Evolutionary conservation across 768 basidiomycete genomes (phyloP).

Genomic region (Baorangia bicolor): DNA sequence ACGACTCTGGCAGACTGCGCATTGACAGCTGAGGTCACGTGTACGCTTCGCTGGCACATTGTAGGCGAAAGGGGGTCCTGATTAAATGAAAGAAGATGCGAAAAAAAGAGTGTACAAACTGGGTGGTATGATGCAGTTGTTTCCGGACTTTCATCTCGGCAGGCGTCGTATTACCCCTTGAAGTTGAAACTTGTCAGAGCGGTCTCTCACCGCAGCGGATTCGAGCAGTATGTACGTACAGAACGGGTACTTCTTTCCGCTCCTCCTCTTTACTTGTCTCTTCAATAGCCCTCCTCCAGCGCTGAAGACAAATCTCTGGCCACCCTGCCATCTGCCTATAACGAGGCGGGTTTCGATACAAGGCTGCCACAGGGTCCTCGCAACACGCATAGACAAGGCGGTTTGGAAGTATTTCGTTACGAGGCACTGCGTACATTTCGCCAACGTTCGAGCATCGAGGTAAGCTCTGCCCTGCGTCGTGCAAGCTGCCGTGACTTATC

Average conservation of each 20-base stretch:
- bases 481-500: constrained; percentile 17
- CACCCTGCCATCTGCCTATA: constrained; percentile 4
- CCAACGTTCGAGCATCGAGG: background rate
- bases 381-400: constrained; percentile 20
- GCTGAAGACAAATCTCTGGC: background rate
- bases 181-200: constrained; percentile 20
- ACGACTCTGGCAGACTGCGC: background rate
- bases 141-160: constrained; percentile 7
- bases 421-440: constrained; percentile 3
- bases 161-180: background rate
- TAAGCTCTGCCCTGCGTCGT: constrained; percentile 7
- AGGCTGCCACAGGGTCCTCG: constrained; percentile 2
- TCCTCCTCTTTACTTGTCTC: background rate
- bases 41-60: background rate
- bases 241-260: background rate
- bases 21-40: no score
- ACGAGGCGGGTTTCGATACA: constrained; percentile 1
- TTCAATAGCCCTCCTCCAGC: background rate
- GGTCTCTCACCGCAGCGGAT: constrained; percentile 13
- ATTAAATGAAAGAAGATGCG: background rate
- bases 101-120: background rate
- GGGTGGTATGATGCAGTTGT: background rate
- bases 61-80: background rate
- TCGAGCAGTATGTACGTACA: constrained; percentile 14
- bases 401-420: constrained; percentile 14